Percentiles rank a stretch among this genome's conserved stretches.
phyloP scores from a whole-genome alignment of 78 protist species.

The Paratrimastix pyriformis region DNA sequence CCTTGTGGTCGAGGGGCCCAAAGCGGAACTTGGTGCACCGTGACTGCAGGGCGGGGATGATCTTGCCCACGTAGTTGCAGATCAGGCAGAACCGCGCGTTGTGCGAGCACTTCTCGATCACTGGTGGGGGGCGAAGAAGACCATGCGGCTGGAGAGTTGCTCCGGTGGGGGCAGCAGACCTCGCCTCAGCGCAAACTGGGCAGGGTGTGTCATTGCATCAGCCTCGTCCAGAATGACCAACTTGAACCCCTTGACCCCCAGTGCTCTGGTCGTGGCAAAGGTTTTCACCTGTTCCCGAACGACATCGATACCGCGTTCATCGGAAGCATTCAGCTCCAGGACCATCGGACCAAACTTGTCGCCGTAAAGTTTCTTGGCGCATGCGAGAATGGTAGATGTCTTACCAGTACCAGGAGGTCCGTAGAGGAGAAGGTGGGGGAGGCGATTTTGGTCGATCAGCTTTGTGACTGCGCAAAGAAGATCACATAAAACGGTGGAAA shows the following conservation, averaged over 20 bases:
- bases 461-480: constrained; percentile 9
- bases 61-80: constrained; percentile 86
- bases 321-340: constrained; percentile 95
- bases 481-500: neutral
- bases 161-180: constrained; percentile 33
- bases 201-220: constrained; percentile 78
- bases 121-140: constrained; percentile 3
- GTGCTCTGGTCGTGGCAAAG: constrained; percentile 68
- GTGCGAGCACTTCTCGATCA: constrained; percentile 77
- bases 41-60: constrained; percentile 90
- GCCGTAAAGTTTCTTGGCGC: constrained; percentile 76
- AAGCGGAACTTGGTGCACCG: constrained; percentile 92
- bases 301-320: constrained; percentile 86
- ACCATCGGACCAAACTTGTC: constrained; percentile 47
- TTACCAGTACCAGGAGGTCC: constrained; percentile 99
- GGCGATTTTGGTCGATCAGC: constrained; percentile 35
- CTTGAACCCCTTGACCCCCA: constrained; percentile 53
- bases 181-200: constrained; percentile 86
- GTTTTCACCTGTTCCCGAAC: constrained; percentile 75
- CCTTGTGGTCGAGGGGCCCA: constrained; percentile 55
- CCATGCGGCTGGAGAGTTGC: neutral
- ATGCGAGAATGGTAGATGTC: constrained; percentile 92
- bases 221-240: constrained; percentile 86
- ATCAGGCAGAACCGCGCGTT: constrained; percentile 90
- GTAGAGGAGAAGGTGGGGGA: constrained; percentile 87